Percentiles rank a stretch among this genome's conserved stretches.
phyloP scores from a whole-genome alignment of 1,284 basidiomycete genomes.

The Hymenochaete sp. region DNA sequence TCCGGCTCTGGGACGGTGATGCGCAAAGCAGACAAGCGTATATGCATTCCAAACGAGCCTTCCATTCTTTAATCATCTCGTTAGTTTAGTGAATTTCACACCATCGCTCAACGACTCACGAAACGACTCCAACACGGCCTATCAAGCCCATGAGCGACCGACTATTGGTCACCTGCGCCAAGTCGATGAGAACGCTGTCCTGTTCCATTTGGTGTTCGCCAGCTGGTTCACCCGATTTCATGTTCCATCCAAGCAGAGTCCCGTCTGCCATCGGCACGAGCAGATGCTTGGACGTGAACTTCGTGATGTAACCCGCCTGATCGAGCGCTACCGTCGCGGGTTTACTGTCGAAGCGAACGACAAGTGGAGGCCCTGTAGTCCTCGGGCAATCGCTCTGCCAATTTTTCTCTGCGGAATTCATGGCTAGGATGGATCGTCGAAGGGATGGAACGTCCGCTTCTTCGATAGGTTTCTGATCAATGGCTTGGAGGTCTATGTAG shows the following conservation, averaged over 20 bases:
- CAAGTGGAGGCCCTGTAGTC: background rate
- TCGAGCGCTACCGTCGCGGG: background rate
- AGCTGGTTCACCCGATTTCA: constrained; percentile 1
- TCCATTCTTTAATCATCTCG: too few species aligned
- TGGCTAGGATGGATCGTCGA: constrained; percentile 2
- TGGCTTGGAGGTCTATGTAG: constrained; percentile 8
- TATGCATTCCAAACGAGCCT: constrained; percentile 8
- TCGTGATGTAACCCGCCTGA: constrained; percentile 7
- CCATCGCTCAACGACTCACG: background rate
- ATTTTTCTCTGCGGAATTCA: constrained; percentile 6
- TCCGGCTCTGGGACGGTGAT: constrained; percentile 4
- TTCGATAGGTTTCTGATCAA: constrained; percentile 8
- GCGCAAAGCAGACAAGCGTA: constrained; percentile 5
- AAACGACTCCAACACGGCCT: background rate
- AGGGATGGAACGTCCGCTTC: background rate
- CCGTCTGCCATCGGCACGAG: constrained; percentile 6
- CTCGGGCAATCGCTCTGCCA: constrained; percentile 8
- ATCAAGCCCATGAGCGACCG: constrained; percentile 1
- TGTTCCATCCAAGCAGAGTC: constrained; percentile 7
- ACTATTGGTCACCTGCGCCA: background rate
- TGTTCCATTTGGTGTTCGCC: constrained; percentile 1
- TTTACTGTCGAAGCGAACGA: background rate
- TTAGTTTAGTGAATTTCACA: constrained; percentile 1
- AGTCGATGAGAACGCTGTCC: constrained; percentile 3
- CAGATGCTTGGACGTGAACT: constrained; percentile 13